phyloP scores from a whole-genome alignment of 352 stramenopile species.

The Phytophthora lateralis region DNA sequence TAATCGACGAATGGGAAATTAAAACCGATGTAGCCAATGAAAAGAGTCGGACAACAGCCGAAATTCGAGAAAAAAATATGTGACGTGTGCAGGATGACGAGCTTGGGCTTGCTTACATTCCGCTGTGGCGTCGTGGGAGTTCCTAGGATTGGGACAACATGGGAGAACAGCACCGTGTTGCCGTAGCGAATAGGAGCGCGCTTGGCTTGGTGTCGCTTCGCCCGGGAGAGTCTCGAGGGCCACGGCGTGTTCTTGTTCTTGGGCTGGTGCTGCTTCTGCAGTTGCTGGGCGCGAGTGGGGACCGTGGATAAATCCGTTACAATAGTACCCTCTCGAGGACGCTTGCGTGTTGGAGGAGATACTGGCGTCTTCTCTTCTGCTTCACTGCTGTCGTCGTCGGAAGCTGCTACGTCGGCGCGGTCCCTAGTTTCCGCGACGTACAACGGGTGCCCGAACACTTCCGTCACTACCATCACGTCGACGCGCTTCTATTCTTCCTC shows the following conservation, averaged over 20 bases:
- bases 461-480: neutral
- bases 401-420: neutral
- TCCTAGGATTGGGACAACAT: neutral
- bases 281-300: constrained; percentile 1
- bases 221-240: neutral
- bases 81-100: constrained; percentile 10
- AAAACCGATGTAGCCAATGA: constrained; percentile 10
- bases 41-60: constrained; percentile 15
- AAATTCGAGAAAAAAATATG: constrained; percentile 27
- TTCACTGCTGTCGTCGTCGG: constrained; percentile 3
- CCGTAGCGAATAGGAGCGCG: constrained; percentile 16
- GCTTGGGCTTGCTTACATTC: constrained; percentile 5
- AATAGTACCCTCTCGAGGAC: neutral
- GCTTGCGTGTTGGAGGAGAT: neutral
- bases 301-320: constrained; percentile 5
- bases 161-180: constrained; percentile 2
- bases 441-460: neutral
- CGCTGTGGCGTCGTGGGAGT: constrained; percentile 4
- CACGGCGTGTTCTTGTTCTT: constrained; percentile 16
- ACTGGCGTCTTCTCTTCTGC: constrained; percentile 9
- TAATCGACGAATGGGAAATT: constrained; percentile 21
- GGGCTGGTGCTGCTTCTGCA: neutral
- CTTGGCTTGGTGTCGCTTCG: neutral
- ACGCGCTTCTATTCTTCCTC: neutral
- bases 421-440: neutral